Evolutionary conservation across 805 yeast species (phyloP).

Genomic region (Blastobotrys attinorum): DNA sequence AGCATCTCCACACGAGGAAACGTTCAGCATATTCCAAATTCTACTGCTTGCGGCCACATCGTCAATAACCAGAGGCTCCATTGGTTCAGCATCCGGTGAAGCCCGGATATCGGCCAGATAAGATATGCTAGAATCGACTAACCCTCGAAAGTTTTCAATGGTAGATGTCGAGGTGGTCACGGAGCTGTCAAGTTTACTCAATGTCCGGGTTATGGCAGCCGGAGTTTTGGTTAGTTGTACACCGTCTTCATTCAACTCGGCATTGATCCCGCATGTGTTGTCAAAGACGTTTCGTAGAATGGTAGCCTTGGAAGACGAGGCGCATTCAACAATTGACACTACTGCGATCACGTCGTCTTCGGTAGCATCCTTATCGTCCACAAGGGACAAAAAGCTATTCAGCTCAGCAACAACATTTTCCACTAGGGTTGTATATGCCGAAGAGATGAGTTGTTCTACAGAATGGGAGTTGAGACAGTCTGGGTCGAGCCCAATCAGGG

Average conservation of each 20-base stretch:
- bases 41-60: slow-evolving; percentile 24
- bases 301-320: slow-evolving; percentile 15
- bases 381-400: slow-evolving; percentile 27
- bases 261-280: slow-evolving; percentile 29
- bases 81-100: neutral
- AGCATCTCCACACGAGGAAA: slow-evolving; percentile 25
- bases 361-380: slow-evolving; percentile 21
- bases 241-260: slow-evolving; percentile 33
- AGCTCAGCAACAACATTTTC: slow-evolving; percentile 27
- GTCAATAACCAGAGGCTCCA: slow-evolving; percentile 17
- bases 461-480: slow-evolving; percentile 19
- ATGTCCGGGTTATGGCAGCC: slow-evolving; percentile 11
- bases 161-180: neutral
- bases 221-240: slow-evolving; percentile 21
- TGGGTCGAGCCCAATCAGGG: slow-evolving; percentile 32
- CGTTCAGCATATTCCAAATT: slow-evolving; percentile 29
- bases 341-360: slow-evolving; percentile 26
- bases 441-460: slow-evolving; percentile 26
- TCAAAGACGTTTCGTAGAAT: slow-evolving; percentile 31
- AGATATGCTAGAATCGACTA: slow-evolving; percentile 20
- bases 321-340: slow-evolving; percentile 31
- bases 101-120: slow-evolving; percentile 18
- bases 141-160: slow-evolving; percentile 18
- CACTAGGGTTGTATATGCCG: slow-evolving; percentile 29
- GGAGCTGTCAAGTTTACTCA: slow-evolving; percentile 1